These are phyloP conservation scores for Lachnellula occidentalis DNA, from an alignment of 2,329 filamentous ascomycete species.

Conservation along the genomic window DNA sequence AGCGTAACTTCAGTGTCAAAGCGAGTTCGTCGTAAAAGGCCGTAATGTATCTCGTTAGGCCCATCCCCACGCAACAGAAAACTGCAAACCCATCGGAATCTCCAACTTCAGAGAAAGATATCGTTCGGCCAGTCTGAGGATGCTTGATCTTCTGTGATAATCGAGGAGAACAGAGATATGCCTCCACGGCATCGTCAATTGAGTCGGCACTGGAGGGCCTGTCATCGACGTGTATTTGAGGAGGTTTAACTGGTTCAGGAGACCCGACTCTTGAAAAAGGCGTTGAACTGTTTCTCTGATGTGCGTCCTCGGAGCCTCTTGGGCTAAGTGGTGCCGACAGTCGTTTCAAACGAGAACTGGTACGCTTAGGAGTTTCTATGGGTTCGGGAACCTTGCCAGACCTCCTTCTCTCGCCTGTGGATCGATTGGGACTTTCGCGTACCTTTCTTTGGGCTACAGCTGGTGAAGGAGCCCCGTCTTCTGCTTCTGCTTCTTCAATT, in stretches of 20 bases:
- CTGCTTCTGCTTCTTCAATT: slow-evolving; percentile 39
- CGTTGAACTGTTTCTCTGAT: slow-evolving; percentile 36
- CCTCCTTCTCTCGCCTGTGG: slow-evolving; percentile 32
- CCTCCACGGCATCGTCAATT: slow-evolving; percentile 79
- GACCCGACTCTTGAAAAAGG: slow-evolving; percentile 26
- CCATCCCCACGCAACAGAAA: slow-evolving; percentile 97
- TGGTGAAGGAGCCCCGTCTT: slow-evolving; percentile 67
- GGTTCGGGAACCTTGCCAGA: slow-evolving; percentile 47
- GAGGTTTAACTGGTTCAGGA: slow-evolving; percentile 22
- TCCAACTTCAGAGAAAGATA: slow-evolving; percentile 95
- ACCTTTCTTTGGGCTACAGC: slow-evolving; percentile 56
- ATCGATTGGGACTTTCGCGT: slow-evolving; percentile 36
- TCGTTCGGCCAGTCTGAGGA: slow-evolving; percentile 77
- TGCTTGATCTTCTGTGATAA: slow-evolving; percentile 84
- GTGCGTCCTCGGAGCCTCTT: slow-evolving; percentile 24
- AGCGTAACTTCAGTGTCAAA: slow-evolving; percentile 74
- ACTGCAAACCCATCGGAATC: slow-evolving; percentile 88
- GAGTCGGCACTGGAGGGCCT: slow-evolving; percentile 77
- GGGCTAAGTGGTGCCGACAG: slow-evolving; percentile 45
- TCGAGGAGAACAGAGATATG: slow-evolving; percentile 76
- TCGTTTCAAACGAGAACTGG: slow-evolving; percentile 53
- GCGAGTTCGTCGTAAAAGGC: slow-evolving; percentile 97
- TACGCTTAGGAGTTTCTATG: slow-evolving; percentile 45
- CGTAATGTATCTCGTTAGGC: slow-evolving; percentile 88
- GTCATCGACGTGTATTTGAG: slow-evolving; percentile 50